Base-by-base conservation (phyloP, 805 yeast genomes). In the Candida krabiensis region DNA sequence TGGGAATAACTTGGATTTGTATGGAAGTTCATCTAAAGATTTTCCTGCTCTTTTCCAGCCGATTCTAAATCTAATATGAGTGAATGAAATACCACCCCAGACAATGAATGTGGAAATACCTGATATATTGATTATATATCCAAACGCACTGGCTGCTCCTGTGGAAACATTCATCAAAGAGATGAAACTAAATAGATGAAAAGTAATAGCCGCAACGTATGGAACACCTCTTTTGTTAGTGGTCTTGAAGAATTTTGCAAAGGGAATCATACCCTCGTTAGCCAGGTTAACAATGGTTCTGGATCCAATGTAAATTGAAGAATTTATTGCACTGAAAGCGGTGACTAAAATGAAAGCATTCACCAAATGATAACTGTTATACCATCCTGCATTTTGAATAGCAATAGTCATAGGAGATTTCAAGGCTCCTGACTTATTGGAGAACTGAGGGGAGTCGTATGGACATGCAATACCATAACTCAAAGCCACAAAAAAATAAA, bases 71-170 rank as follows among this genome's bases (percentile, higher is more conserved):
- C 85, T 63, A 12, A 80, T 40, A 45, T 82, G 86, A 25, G 75
- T 70, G 36, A 71, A 64, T 16, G 79, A 70, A 17, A 80, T 75
- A 11, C 71, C 63, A 7, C 81, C 83, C 88, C 87, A 81, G 2
- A 80, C 86, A 35, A 82, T 69, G 41, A 81, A 82, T 3, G 80
- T 78, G 3, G 83, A 77, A 16, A 82, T 83, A 43, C 87, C 86
- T 3, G 83, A 71, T 30, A 81, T 61, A 50, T 77, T 78, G 33
- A 79, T 79, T 46, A 80, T 78, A 53, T 80, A 81, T 24, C 49
- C 52, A 59, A 79, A 81, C 3, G 86, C 86, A 30, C 66, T 56
- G 2, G 81, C 72, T 1, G 86, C 79, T 37, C 85, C 84, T 4
- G 82, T 68, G 31, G 72, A 66, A 34, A 78, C 60, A 46, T 75